phyloP scores from a whole-genome alignment of 805 yeast genomes.

The Saccharomycopsis sp. region DNA sequence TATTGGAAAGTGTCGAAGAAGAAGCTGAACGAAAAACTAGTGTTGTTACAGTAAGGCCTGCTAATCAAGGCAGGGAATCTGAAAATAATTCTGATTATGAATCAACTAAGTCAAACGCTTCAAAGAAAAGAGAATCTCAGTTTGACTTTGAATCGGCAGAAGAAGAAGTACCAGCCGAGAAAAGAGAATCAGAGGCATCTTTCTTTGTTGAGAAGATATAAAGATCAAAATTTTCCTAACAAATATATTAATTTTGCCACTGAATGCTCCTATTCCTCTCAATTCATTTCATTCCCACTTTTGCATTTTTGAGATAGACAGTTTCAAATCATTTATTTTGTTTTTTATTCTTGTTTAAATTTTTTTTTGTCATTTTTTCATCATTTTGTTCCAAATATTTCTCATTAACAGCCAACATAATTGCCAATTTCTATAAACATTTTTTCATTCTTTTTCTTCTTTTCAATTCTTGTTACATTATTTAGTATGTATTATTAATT shows the following conservation, averaged over 20 bases:
- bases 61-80: neutral
- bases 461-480: neutral
- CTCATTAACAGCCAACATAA: neutral
- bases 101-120: slow-evolving; percentile 2
- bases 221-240: neutral
- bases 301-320: neutral
- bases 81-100: slow-evolving; percentile 1
- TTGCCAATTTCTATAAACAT: neutral
- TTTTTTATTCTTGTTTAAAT: neutral
- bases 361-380: neutral
- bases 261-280: neutral
- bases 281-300: neutral
- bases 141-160: slow-evolving; percentile 20
- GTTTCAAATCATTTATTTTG: too few species aligned
- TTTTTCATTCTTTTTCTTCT: neutral
- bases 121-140: slow-evolving; percentile 18
- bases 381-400: neutral
- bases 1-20: slow-evolving; percentile 10
- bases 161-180: slow-evolving; percentile 2
- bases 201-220: slow-evolving; percentile 18
- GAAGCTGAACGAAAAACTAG: slow-evolving; percentile 13
- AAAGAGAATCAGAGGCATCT: slow-evolving; percentile 14
- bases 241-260: neutral
- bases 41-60: slow-evolving; percentile 5
- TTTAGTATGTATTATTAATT: neutral